Percentiles rank a stretch among this genome's conserved stretches.
These are phyloP conservation scores for Penicillium paneum DNA, from an alignment of 2,329 filamentous ascomycete species.

Conservation along the genomic window DNA sequence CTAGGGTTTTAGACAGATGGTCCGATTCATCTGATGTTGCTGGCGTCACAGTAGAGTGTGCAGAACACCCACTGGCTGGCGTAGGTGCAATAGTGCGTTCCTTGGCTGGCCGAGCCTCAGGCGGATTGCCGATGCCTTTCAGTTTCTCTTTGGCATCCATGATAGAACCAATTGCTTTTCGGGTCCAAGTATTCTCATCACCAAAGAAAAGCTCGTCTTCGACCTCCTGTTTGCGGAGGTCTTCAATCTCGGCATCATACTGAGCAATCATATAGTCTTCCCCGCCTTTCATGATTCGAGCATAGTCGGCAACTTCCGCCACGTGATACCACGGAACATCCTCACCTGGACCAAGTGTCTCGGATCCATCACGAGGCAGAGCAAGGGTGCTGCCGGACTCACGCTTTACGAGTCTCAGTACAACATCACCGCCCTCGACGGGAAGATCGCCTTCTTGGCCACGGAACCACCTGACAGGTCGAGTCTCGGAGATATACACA, in stretches of 20 bases:
- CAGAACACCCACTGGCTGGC: slow-evolving; percentile 42
- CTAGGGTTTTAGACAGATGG: slow-evolving; percentile 26
- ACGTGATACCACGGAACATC: slow-evolving; percentile 94
- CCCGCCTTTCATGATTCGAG: slow-evolving; percentile 90
- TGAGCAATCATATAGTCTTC: slow-evolving; percentile 81
- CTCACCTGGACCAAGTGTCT: slow-evolving; percentile 65
- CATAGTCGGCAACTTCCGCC: slow-evolving; percentile 90
- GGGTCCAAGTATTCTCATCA: slow-evolving; percentile 89
- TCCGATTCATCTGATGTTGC: slow-evolving; percentile 19
- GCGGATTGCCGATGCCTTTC: slow-evolving; percentile 64
- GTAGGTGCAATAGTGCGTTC: slow-evolving; percentile 50
- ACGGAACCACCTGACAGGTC: slow-evolving; percentile 85
- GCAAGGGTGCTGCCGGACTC: slow-evolving; percentile 79
- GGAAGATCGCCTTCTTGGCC: slow-evolving; percentile 82
- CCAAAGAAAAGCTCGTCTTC: slow-evolving; percentile 91
- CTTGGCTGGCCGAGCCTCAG: slow-evolving; percentile 48
- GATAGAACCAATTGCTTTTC: slow-evolving; percentile 74
- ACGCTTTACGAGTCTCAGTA: slow-evolving; percentile 80
- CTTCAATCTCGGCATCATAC: slow-evolving; percentile 73
- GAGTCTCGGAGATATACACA: slow-evolving; percentile 85
- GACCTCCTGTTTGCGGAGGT: slow-evolving; percentile 71
- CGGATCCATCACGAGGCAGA: slow-evolving; percentile 76
- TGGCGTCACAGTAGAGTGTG: slow-evolving; percentile 9
- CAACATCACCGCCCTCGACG: slow-evolving; percentile 80
- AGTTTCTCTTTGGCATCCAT: slow-evolving; percentile 72